Evolutionary conservation across 73 alveolate species (phyloP).

Genomic region (Symbiodinium pilosum): DNA sequence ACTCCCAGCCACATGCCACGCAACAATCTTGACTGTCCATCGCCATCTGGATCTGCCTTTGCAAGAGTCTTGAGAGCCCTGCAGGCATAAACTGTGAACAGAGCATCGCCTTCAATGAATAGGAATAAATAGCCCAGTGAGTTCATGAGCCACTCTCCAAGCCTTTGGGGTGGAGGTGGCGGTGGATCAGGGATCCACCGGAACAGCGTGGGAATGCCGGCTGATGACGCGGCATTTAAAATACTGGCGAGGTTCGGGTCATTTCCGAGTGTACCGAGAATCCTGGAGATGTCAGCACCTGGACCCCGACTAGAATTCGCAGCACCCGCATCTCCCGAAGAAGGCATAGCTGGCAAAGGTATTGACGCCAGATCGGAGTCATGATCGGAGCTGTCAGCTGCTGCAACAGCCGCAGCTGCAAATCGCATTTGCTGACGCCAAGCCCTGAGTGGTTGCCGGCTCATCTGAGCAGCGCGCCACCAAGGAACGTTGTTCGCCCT

Average conservation of each 20-base stretch:
- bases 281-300: not conserved
- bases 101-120: conserved; percentile 91
- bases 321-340: conserved; percentile 9
- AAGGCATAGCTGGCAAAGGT: not conserved
- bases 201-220: not conserved
- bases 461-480: conserved; percentile 94
- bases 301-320: not conserved
- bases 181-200: conserved; percentile 77
- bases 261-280: not conserved
- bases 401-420: conserved; percentile 45
- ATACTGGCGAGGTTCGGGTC: not conserved
- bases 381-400: not conserved
- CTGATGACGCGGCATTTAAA: not conserved
- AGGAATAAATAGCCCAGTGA: conserved; percentile 59
- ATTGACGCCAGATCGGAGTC: not conserved
- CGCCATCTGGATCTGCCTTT: conserved; percentile 50
- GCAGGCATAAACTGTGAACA: conserved; percentile 83
- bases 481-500: conserved; percentile 45
- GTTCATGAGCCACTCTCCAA: conserved; percentile 55
- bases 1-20: conserved; percentile 74
- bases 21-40: conserved; percentile 34
- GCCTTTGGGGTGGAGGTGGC: conserved; percentile 68
- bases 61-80: conserved; percentile 67
- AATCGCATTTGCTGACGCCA: conserved; percentile 85
- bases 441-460: conserved; percentile 76